Percentiles rank a stretch among this genome's conserved stretches.
Evolutionary conservation across 2,329 filamentous ascomycete species (phyloP).

Genomic region (Hymenoscyphus albidus): DNA sequence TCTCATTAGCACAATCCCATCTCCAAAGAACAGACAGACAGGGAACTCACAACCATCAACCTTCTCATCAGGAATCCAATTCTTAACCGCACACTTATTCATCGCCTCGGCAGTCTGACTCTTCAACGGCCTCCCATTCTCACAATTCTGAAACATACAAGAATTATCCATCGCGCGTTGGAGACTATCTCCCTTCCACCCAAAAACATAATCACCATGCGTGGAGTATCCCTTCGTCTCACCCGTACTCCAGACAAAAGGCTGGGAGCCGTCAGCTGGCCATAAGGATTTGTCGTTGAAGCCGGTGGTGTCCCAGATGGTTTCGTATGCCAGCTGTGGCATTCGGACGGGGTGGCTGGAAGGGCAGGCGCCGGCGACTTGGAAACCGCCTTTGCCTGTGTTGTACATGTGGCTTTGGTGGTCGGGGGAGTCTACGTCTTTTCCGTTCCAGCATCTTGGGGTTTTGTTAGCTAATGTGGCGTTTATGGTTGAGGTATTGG

Average conservation of each 20-base stretch:
- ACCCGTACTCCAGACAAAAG: slow-evolving; percentile 16
- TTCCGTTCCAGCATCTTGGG: slow-evolving; percentile 25
- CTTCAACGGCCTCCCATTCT: slow-evolving; percentile 13
- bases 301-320: slow-evolving; percentile 48
- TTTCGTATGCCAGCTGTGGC: slow-evolving; percentile 56
- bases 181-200: slow-evolving; percentile 10
- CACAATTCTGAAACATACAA: slow-evolving; percentile 17
- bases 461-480: not conserved
- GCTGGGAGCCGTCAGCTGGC: slow-evolving; percentile 16
- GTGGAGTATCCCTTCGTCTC: slow-evolving; percentile 9
- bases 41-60: slow-evolving; percentile 9
- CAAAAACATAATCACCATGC: slow-evolving; percentile 12
- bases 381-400: slow-evolving; percentile 35
- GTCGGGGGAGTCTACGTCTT: slow-evolving; percentile 26
- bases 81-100: slow-evolving; percentile 16
- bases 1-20: not conserved
- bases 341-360: slow-evolving; percentile 49
- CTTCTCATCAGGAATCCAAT: slow-evolving; percentile 9
- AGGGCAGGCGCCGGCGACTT: slow-evolving; percentile 48
- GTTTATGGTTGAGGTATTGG: too few relatives aligned
- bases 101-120: slow-evolving; percentile 11
- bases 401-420: slow-evolving; percentile 55
- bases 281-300: slow-evolving; percentile 20
- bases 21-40: not conserved
- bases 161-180: slow-evolving; percentile 9